phyloP scores from a whole-genome alignment of 2,329 filamentous ascomycete species.

The Immersiporthe knoxdaviesiana region DNA sequence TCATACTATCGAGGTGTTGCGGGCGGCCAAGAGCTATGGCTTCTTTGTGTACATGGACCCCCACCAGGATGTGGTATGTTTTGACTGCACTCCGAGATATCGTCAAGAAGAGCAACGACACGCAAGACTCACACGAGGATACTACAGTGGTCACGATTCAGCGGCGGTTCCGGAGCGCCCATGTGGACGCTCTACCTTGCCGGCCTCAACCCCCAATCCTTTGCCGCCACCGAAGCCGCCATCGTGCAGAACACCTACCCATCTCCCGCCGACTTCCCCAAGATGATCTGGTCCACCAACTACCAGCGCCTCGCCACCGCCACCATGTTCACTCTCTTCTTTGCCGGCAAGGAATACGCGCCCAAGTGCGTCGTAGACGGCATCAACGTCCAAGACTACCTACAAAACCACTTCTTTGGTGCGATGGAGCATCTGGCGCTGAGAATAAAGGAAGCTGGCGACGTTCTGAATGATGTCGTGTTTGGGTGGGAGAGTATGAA shows the following conservation, averaged over 20 bases:
- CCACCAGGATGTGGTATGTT: slow-evolving; percentile 89
- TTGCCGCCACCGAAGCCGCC: slow-evolving; percentile 85
- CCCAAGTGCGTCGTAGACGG: slow-evolving; percentile 96
- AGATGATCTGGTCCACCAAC: slow-evolving; percentile 99
- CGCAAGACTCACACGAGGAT: neutral
- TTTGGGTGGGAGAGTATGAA: slow-evolving; percentile 98
- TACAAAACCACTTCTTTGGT: slow-evolving; percentile 82
- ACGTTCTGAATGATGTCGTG: slow-evolving; percentile 82
- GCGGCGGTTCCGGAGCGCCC: slow-evolving; percentile 91
- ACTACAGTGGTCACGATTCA: slow-evolving; percentile 89
- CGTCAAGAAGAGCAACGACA: neutral
- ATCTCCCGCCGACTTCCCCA: slow-evolving; percentile 83
- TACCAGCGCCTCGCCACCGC: slow-evolving; percentile 86
- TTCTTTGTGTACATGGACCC: slow-evolving; percentile 99
- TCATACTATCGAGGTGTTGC: slow-evolving; percentile 83
- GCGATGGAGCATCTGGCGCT: slow-evolving; percentile 81
- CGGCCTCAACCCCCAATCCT: slow-evolving; percentile 83
- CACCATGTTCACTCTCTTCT: slow-evolving; percentile 94
- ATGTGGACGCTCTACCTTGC: slow-evolving; percentile 98
- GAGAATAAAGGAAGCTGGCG: slow-evolving; percentile 86
- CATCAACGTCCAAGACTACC: slow-evolving; percentile 93
- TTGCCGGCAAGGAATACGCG: slow-evolving; percentile 86
- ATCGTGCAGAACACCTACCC: slow-evolving; percentile 94
- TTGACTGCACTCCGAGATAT: neutral
- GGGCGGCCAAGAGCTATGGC: slow-evolving; percentile 83